A percentile compares a stretch with the other conserved stretches of the same genome.
Evolutionary conservation across 352 stramenopile genomes (phyloP).

Genomic region (Phytophthora boehmeriae): DNA sequence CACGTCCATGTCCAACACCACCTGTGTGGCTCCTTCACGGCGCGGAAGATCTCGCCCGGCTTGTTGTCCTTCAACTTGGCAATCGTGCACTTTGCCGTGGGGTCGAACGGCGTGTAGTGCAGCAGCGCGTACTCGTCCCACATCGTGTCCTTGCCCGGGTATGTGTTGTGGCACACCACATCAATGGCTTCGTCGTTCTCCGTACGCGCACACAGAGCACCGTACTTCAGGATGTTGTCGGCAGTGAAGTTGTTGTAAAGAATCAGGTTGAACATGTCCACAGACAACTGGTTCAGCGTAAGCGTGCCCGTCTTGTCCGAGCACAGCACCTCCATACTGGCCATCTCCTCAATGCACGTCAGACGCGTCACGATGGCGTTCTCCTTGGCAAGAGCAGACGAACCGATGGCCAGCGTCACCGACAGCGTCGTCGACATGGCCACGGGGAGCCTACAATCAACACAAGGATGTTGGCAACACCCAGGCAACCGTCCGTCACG

Average conservation of each 20-base stretch:
- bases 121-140: slow-evolving; percentile 77
- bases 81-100: slow-evolving; percentile 91
- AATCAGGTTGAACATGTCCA: slow-evolving; percentile 89
- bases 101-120: slow-evolving; percentile 87
- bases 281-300: slow-evolving; percentile 96
- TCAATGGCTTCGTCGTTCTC: slow-evolving; percentile 84
- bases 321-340: slow-evolving; percentile 93
- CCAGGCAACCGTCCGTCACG: slow-evolving; percentile 70
- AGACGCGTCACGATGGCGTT: slow-evolving; percentile 93
- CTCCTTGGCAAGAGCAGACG: slow-evolving; percentile 86
- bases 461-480: slow-evolving; percentile 82
- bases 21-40: slow-evolving; percentile 93
- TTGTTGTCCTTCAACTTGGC: slow-evolving; percentile 85
- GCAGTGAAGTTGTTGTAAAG: slow-evolving; percentile 69
- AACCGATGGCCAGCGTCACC: slow-evolving; percentile 92
- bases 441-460: slow-evolving; percentile 93
- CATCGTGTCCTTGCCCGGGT: slow-evolving; percentile 81
- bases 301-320: slow-evolving; percentile 96
- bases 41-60: slow-evolving; percentile 88
- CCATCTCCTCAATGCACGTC: slow-evolving; percentile 93
- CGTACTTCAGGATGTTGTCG: slow-evolving; percentile 66
- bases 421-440: slow-evolving; percentile 94
- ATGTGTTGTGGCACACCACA: slow-evolving; percentile 76
- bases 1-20: slow-evolving; percentile 87
- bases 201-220: slow-evolving; percentile 63